Base-by-base conservation (phyloP, 2,329 filamentous ascomycete species). In the Phaeosphaeriaceae sp. region DNA sequence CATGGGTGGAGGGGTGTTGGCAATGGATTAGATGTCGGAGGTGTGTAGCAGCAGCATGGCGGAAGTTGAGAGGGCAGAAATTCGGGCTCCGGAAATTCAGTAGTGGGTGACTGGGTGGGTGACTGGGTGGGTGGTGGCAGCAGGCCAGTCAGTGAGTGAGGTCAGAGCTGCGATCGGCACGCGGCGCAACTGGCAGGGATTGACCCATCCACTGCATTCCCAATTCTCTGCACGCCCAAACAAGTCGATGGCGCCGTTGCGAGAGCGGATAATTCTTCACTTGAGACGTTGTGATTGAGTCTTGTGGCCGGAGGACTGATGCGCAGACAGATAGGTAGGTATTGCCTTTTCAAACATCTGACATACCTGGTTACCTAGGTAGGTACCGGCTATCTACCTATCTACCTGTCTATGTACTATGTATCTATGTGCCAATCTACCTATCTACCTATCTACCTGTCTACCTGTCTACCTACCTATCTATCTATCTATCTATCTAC, bases 151-250 rank as follows among this genome's bases (percentile, higher is more conserved):
- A 33, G 57, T 61, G 62, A 33, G 57, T 61, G 62, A 62, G 60
- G 56, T 61, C 56, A 65, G 58, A 61, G 58, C 50, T 40, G 39
- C 33, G 61, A 64, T 63, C 59, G 59, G 60, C 59, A 52, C 46
- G 40, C 49, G 53, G 49, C 50, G 48, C 23, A 26, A 26, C 23
- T 26, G 23, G 23, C 23, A 26, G 23, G 23, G 23, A 11, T 26
- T 7, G 23, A 7, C 11, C 7, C 23, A 26, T 26, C 23, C 23
- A 26, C 23, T n/a, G 23, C 23, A 26, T 26, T n/a, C 23, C 21
- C 21, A 20, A 11, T 26, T 26, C 18, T 34, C 29, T 20, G 35
- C 20, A 12, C 18, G 44, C 38, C 35, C 48, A 40, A 50, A 47
- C 44, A 39, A 30, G 52, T 38, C 28, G 33, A 42, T 34, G 39